Conservation (phyloP, 208 protist species). For the Acanthamoeba sp. region DNA sequence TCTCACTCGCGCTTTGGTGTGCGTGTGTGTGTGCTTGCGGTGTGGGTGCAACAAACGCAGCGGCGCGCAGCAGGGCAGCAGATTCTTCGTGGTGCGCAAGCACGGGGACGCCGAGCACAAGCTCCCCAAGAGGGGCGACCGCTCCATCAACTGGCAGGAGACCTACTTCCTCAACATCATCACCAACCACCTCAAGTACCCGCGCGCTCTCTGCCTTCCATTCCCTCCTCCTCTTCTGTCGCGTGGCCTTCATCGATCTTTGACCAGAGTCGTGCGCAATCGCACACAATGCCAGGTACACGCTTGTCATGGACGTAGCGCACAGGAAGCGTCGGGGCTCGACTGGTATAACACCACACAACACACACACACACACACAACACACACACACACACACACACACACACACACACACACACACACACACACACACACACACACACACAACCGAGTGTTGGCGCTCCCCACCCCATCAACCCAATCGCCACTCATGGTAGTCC, state of each 20-base stretch:
- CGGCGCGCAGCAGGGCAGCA: not conserved
- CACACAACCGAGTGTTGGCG: too few species aligned
- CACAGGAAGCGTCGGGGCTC: not conserved
- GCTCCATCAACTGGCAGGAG: constrained; percentile 61
- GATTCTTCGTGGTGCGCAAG: constrained; percentile 48
- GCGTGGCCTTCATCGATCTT: too few species aligned
- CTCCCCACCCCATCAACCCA: too few species aligned
- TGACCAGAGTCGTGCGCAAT: not conserved
- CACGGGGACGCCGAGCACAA: constrained; percentile 42
- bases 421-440: too few species aligned
- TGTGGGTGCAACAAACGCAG: not conserved
- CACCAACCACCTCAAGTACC: constrained; percentile 64
- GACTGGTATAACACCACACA: not conserved
- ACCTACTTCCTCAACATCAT: constrained; percentile 70
- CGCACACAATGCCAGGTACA: not conserved
- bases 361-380: too few species aligned
- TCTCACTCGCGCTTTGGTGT: too few species aligned
- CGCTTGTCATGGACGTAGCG: constrained; percentile 4
- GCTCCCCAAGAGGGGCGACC: constrained; percentile 34
- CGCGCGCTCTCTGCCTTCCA: too few species aligned
- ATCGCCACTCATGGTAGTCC: too few species aligned
- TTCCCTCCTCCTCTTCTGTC: too few species aligned
- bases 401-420: too few species aligned
- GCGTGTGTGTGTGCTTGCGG: not conserved
- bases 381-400: too few species aligned